Percentiles rank a stretch among this genome's conserved stretches.
phyloP scores from a whole-genome alignment of 371 early-diverging fungal species.

The Apophysomyces elegans region DNA sequence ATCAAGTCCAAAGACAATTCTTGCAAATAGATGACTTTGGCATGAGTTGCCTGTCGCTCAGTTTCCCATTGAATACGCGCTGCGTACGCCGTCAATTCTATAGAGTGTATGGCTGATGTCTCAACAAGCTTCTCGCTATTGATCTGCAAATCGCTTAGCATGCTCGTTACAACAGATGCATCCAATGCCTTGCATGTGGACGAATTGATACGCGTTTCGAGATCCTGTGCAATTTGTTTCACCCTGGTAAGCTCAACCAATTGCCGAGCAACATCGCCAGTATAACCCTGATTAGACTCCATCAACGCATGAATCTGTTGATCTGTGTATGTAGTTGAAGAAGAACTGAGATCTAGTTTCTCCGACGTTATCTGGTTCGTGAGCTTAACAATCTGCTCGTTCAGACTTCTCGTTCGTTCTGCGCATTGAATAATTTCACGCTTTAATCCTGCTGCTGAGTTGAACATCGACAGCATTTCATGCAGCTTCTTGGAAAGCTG shows the following conservation, averaged over 20 bases:
- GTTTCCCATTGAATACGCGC: slow-evolving; percentile 29
- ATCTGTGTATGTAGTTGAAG: not conserved
- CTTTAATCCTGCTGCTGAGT: not conserved
- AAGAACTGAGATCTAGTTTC: not conserved
- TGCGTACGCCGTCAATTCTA: slow-evolving; percentile 14
- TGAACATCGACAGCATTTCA: slow-evolving; percentile 18
- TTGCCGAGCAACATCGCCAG: not conserved
- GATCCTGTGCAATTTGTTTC: not conserved
- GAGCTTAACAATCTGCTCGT: not conserved
- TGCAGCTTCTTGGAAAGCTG: slow-evolving; percentile 21
- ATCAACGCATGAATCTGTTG: not conserved
- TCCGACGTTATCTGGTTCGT: not conserved
- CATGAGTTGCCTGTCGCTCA: not conserved
- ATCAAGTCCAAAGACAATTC: slow-evolving; percentile 26
- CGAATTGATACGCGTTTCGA: not conserved
- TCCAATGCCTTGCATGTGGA: not conserved
- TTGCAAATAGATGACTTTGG: slow-evolving; percentile 12
- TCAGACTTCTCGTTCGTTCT: not conserved
- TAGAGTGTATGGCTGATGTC: not conserved
- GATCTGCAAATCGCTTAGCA: not conserved
- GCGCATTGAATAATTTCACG: slow-evolving; percentile 14
- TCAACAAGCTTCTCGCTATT: not conserved
- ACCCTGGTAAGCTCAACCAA: not conserved
- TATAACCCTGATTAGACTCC: not conserved
- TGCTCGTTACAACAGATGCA: not conserved